Evolutionary conservation across 2,329 filamentous ascomycete species (phyloP), one percentile per base, ranked within the genome.

Genomic region (Stenocarpella maydis): DNA sequence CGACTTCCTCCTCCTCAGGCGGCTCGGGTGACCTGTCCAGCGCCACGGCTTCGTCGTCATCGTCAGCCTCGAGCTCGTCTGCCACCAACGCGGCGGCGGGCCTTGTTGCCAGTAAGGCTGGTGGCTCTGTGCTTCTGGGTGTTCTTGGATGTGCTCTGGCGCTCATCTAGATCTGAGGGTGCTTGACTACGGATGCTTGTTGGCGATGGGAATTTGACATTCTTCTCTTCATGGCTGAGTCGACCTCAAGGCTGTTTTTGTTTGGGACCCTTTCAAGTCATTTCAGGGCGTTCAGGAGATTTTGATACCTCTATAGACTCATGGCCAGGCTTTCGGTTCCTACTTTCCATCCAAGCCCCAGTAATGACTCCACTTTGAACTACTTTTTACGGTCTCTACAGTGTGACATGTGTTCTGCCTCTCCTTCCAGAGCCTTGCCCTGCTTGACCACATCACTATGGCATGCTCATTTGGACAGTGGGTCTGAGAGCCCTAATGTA

Each of bases 251-350:
- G 26, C 21, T 19, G 3, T 17, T 28, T 49, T 34, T 9, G 9
- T 34, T 37, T 37, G 21, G 41, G 28, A n/a, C 34, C 8, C n/a
- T 67, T 14, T 10, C 21, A 31, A 28, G 21, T 19, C 53, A 41
- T 26, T 54, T 67, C 15, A 28, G 15, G 65, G 52, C 52, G 52
- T 67, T 67, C 1, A 2, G 28, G 65, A 49, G 34, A 39, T n/a
- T 31, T 49, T 58, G 41, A 58, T 67, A 67, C 52, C 65, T 67
- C 43, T 49, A 47, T 47, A 63, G 28, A 63, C 14, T n/a, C 2
- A 34, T 14, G 43, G 37, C 12, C n/a, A 37, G 14, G 37, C 12
- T 49, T 21, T 31, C n/a, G n/a, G n/a, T n/a, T n/a, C n/a, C n/a
- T n/a, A n/a, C n/a, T n/a, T n/a, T n/a, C n/a, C n/a, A n/a, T n/a